Percentiles rank a stretch among this genome's conserved stretches.
These are phyloP conservation scores for Daedaleopsis sinensis DNA, from an alignment of 768 basidiomycete species.

Conservation along the genomic window DNA sequence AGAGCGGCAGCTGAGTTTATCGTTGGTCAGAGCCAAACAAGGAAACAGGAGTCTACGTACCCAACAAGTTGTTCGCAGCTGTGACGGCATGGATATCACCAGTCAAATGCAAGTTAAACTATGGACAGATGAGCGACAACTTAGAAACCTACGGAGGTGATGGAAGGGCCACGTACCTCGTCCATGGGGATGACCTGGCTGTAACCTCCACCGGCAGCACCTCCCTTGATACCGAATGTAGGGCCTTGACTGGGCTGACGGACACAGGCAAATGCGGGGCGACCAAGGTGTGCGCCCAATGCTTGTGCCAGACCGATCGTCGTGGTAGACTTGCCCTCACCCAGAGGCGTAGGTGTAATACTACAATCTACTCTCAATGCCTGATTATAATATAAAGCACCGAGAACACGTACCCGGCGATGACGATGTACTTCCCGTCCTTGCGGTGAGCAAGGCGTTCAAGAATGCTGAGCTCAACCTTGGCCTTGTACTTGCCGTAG, in stretches of 20 bases:
- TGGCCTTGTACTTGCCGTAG: slow-evolving; percentile 97
- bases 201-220: slow-evolving; percentile 97
- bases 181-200: slow-evolving; percentile 99
- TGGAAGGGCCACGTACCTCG: slow-evolving; percentile 52
- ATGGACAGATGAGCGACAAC: not conserved
- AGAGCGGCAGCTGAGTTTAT: slow-evolving; percentile 78
- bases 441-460: slow-evolving; percentile 83
- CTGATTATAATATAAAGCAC: not conserved
- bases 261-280: slow-evolving; percentile 94
- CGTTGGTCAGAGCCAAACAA: slow-evolving; percentile 10
- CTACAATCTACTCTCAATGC: slow-evolving; percentile 38
- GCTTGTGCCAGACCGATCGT: slow-evolving; percentile 97
- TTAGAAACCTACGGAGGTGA: not conserved
- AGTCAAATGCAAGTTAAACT: slow-evolving; percentile 96
- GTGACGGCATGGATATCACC: slow-evolving; percentile 98
- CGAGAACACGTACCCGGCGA: slow-evolving; percentile 67
- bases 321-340: slow-evolving; percentile 98
- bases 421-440: slow-evolving; percentile 95
- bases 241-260: slow-evolving; percentile 98
- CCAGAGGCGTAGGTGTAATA: slow-evolving; percentile 95
- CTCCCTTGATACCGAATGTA: slow-evolving; percentile 99
- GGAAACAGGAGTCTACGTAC: slow-evolving; percentile 40
- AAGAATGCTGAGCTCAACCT: slow-evolving; percentile 89
- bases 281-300: slow-evolving; percentile 90
- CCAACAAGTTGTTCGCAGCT: slow-evolving; percentile 95